A percentile compares a stretch with the other conserved stretches of the same genome.
These are phyloP conservation scores for Neurospora sp. DNA, from an alignment of 495 filamentous ascomycete genomes.

Conservation along the genomic window DNA sequence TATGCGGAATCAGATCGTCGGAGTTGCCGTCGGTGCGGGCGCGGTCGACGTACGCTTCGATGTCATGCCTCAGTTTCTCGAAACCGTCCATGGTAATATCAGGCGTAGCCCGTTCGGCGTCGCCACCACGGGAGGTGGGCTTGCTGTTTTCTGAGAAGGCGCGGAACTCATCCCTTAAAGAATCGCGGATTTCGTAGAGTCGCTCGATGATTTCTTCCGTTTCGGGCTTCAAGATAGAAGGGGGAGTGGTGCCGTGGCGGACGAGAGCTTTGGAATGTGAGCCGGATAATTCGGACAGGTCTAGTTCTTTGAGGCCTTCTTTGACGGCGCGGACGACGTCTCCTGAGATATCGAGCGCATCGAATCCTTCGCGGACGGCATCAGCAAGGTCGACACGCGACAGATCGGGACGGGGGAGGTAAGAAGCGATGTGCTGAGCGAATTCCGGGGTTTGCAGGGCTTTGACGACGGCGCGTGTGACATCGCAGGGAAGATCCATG, in stretches of 20 bases:
- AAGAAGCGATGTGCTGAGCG: slow-evolving; percentile 1
- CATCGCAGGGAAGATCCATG: slow-evolving; percentile 5
- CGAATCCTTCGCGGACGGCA: slow-evolving; percentile 20
- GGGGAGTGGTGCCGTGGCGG: slow-evolving; percentile 8
- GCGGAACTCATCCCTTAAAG: slow-evolving; percentile 57
- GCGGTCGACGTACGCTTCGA: slow-evolving; percentile 68
- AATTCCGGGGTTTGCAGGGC: slow-evolving; percentile 16
- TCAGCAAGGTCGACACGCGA: slow-evolving; percentile 17
- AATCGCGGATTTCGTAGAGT: slow-evolving; percentile 63
- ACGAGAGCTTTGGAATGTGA: not conserved
- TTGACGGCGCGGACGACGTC: slow-evolving; percentile 13
- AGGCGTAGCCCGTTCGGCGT: slow-evolving; percentile 64
- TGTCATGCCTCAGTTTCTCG: slow-evolving; percentile 65
- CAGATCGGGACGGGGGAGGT: slow-evolving; percentile 16
- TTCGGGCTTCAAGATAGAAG: not conserved
- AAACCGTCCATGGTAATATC: slow-evolving; percentile 80
- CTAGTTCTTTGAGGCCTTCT: slow-evolving; percentile 9
- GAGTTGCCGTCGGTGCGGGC: slow-evolving; percentile 49
- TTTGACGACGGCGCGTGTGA: slow-evolving; percentile 9
- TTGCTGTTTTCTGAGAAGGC: slow-evolving; percentile 53
- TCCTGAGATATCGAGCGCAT: slow-evolving; percentile 11
- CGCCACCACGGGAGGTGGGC: slow-evolving; percentile 57
- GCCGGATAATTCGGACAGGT: slow-evolving; percentile 2
- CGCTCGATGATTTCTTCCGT: slow-evolving; percentile 26
- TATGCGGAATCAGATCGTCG: slow-evolving; percentile 66